phyloP scores from a whole-genome alignment of 805 yeast genomes.

The Starmerella bombi region DNA sequence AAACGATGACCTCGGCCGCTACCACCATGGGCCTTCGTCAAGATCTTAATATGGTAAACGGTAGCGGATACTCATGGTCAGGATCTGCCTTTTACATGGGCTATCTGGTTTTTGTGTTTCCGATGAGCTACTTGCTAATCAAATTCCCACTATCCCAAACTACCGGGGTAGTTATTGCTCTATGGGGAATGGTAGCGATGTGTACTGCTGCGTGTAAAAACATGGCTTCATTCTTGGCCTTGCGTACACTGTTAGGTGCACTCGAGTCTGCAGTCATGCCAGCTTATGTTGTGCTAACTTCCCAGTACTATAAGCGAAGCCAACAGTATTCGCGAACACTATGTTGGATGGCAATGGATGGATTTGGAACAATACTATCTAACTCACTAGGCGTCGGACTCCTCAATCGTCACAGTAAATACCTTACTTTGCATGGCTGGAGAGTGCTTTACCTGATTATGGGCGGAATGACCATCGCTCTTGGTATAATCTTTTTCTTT shows the following conservation, averaged over 20 bases:
- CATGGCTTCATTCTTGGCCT: slow-evolving; percentile 35
- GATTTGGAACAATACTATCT: slow-evolving; percentile 32
- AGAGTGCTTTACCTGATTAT: slow-evolving; percentile 44
- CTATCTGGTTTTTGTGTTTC: slow-evolving; percentile 43
- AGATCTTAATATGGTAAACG: slow-evolving; percentile 2
- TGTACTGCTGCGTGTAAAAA: slow-evolving; percentile 34
- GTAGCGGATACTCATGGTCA: slow-evolving; percentile 30
- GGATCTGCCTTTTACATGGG: slow-evolving; percentile 50
- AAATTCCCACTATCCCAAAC: slow-evolving; percentile 43
- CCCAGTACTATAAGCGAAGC: slow-evolving; percentile 41
- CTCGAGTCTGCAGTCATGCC: slow-evolving; percentile 45
- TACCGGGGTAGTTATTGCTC: slow-evolving; percentile 34
- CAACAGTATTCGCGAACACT: slow-evolving; percentile 36
- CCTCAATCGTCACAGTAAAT: slow-evolving; percentile 3
- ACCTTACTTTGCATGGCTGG: slow-evolving; percentile 38
- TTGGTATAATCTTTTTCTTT: slow-evolving; percentile 36
- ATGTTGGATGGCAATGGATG: slow-evolving; percentile 34
- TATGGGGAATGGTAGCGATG: slow-evolving; percentile 47
- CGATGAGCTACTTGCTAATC: slow-evolving; percentile 37
- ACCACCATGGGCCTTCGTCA: not conserved
- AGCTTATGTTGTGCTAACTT: slow-evolving; percentile 41
- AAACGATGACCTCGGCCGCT: slow-evolving; percentile 6
- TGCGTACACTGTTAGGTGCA: slow-evolving; percentile 38
- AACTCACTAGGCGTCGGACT: slow-evolving; percentile 22
- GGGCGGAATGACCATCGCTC: slow-evolving; percentile 44